Base-by-base conservation (phyloP, 768 basidiomycete genomes). In the Bullera alba region DNA sequence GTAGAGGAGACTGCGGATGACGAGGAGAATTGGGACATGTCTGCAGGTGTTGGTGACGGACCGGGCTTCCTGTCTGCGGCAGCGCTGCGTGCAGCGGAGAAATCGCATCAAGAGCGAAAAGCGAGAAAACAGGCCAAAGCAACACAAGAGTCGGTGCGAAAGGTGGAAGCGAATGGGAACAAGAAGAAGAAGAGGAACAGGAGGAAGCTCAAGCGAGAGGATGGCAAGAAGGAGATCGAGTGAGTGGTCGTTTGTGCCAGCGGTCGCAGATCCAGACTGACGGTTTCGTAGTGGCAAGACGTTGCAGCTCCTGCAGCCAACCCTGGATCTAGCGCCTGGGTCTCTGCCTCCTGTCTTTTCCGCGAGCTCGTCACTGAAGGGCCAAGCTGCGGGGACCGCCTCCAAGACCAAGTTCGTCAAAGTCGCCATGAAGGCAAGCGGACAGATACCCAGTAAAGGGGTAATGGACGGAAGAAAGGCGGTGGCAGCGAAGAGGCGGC, bases 371-470 rank as follows among this genome's bases (percentile, higher is more conserved):
- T 34, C 36, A 34, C 22, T 35, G 12, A 22, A 28, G 8, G 39
- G 49, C n/a, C 10, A 10, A 25, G 34, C 54, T n/a, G 39, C 43
- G 5, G 49, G 49, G 5, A 50, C 42, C 25, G 36, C 25, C 10
- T 45, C 51, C 1, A 30, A 43, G 30, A 53, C 52, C n/a, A 45
- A 39, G 28, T 59, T 59, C 41, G 29, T 44, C 23, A 50, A 35
- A 16, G 37, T 12, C 7, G 58, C 58, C 7, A 59, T 59, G 58
- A 41, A 38, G n/a, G 25, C 15, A n/a, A 55, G 54, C 25, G 58
- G 58, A 17, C 28, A 52, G 5, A 32, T 52, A 27, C 58, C 58
- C 16, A 51, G 54, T 2, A 41, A 38, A 30, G 49, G 50, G 15
- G 37, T 47, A 23, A 48, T 51, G 14, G 51, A 43, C 34, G 52